Evolutionary conservation across 108 stramenopile genomes (phyloP).

Genomic region (Cyclotella choctawhatcheeana): DNA sequence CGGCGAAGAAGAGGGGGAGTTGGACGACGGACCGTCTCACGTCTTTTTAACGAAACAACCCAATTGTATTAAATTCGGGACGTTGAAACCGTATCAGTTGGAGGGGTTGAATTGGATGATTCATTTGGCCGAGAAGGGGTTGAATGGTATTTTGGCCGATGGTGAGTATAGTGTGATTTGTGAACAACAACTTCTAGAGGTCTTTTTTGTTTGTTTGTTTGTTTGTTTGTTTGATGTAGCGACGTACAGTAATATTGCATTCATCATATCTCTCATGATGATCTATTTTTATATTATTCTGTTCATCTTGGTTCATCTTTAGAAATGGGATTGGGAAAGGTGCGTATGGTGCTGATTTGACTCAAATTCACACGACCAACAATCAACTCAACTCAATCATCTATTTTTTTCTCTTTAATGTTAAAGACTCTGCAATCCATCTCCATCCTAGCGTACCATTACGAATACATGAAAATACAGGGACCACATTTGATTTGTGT

Average conservation of each 20-base stretch:
- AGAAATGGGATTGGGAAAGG: constrained; percentile 48
- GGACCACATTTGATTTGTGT: constrained; percentile 97
- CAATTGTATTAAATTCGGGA: constrained; percentile 70
- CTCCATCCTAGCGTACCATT: constrained; percentile 91
- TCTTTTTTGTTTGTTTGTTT: no score
- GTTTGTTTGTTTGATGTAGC: no score
- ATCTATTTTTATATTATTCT: no score
- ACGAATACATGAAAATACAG: constrained; percentile 63
- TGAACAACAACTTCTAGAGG: no score
- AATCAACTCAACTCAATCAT: no score
- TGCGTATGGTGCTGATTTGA: neutral
- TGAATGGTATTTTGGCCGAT: constrained; percentile 85
- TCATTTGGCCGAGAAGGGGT: constrained; percentile 93
- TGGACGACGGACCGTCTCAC: constrained; percentile 78
- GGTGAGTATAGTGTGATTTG: no score
- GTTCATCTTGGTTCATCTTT: no score
- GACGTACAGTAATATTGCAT: no score
- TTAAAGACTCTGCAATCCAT: constrained; percentile 95
- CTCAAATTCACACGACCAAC: no score
- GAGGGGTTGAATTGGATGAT: constrained; percentile 98
- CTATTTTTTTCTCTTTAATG: neutral
- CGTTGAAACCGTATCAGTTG: constrained; percentile 95
- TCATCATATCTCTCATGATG: no score
- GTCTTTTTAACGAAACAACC: constrained; percentile 92
- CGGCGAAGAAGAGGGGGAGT: constrained; percentile 59